Conservation (phyloP, 2,329 filamentous ascomycete species). For the Cercospora brassicicola region DNA sequence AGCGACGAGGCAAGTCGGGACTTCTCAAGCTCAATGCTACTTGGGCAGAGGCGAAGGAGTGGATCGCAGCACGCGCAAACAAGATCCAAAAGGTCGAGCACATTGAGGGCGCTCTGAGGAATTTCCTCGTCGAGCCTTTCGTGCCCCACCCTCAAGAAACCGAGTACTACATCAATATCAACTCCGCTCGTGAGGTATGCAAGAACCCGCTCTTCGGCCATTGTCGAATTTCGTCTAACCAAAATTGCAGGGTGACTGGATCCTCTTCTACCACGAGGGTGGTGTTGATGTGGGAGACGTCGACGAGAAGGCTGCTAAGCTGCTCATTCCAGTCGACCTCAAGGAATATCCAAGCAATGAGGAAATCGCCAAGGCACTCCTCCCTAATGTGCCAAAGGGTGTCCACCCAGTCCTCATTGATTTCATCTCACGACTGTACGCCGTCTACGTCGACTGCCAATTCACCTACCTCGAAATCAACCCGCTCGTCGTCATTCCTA, state of each 20-base stretch:
- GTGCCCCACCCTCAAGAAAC: slow-evolving; percentile 93
- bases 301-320: slow-evolving; percentile 97
- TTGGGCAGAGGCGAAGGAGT: slow-evolving; percentile 89
- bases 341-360: slow-evolving; percentile 93
- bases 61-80: slow-evolving; percentile 88
- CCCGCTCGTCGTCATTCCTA: slow-evolving; percentile 96
- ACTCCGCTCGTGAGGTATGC: slow-evolving; percentile 93
- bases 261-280: slow-evolving; percentile 99
- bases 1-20: slow-evolving; percentile 98
- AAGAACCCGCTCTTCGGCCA: slow-evolving; percentile 47
- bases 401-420: slow-evolving; percentile 98
- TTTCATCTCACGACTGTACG: slow-evolving; percentile 97
- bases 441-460: slow-evolving; percentile 99
- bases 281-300: slow-evolving; percentile 99
- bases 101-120: slow-evolving; percentile 80
- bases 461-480: slow-evolving; percentile 99
- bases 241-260: slow-evolving; percentile 83
- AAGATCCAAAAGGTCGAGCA: slow-evolving; percentile 94
- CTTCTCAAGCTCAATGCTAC: slow-evolving; percentile 95
- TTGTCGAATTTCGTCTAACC: slow-evolving; percentile 34
- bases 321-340: slow-evolving; percentile 94
- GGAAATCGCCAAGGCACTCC: slow-evolving; percentile 77
- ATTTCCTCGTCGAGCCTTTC: slow-evolving; percentile 98
- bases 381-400: slow-evolving; percentile 91
- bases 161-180: slow-evolving; percentile 99